phyloP scores from a whole-genome alignment of 305 asterid genomes.

The Withania somnifera region DNA sequence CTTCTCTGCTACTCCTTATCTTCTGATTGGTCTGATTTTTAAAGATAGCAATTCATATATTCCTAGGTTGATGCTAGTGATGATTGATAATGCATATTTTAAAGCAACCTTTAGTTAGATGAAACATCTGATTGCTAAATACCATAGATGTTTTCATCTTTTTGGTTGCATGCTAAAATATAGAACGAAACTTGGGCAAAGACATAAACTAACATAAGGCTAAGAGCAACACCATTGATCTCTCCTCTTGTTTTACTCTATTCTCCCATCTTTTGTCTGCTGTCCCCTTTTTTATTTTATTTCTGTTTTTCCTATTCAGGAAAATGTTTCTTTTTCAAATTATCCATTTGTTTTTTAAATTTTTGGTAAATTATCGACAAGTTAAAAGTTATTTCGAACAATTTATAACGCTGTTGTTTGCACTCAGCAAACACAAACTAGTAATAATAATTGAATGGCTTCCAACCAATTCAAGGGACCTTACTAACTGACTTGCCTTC shows the following conservation, averaged over 20 bases:
- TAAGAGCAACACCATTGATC: background rate
- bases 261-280: background rate
- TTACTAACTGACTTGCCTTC: background rate
- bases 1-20: background rate
- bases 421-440: background rate
- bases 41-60: background rate
- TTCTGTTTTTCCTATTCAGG: no score
- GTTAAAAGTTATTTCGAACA: background rate
- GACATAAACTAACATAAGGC: background rate
- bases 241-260: background rate
- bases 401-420: background rate
- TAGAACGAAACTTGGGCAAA: background rate
- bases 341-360: background rate
- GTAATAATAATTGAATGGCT: background rate
- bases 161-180: background rate
- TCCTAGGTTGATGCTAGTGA: background rate
- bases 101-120: background rate
- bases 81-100: background rate
- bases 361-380: background rate
- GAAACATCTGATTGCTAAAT: background rate
- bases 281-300: no score
- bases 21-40: background rate
- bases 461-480: background rate
- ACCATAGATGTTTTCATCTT: background rate
- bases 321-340: no score